These are phyloP conservation scores for Breynia disticha DNA, from an alignment of 441 rosid species.

Conservation along the genomic window DNA sequence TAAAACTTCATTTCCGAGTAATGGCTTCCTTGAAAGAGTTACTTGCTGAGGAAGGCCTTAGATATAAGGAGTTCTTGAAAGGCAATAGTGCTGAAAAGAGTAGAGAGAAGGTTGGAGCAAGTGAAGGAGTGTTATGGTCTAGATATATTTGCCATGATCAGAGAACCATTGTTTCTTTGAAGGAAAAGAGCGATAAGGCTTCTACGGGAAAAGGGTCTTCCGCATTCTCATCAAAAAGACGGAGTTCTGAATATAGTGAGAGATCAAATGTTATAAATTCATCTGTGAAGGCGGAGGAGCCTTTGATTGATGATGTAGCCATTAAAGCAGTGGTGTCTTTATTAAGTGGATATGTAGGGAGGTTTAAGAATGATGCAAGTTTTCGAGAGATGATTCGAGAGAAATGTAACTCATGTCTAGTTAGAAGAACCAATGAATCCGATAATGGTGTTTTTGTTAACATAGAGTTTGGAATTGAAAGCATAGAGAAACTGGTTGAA, in stretches of 20 bases:
- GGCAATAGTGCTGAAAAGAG: conserved; percentile 2
- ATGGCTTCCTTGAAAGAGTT: conserved; percentile 40
- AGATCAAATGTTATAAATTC: conserved; percentile 11
- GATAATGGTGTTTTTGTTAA: conserved; percentile 23
- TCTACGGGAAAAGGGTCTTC: conserved; percentile 17
- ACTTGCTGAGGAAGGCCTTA: conserved; percentile 37
- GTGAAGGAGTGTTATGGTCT: conserved; percentile 18
- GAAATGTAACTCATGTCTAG: conserved; percentile 32
- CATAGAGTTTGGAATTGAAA: conserved; percentile 32
- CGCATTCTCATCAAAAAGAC: conserved; percentile 20
- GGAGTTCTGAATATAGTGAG: conserved; percentile 16
- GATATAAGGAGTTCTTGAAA: conserved; percentile 8
- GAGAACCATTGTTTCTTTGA: conserved; percentile 14
- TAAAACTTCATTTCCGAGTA: not conserved
- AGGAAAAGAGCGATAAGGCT: conserved; percentile 11
- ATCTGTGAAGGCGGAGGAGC: conserved; percentile 19
- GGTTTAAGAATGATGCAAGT: conserved; percentile 31
- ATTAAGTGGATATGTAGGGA: conserved; percentile 42
- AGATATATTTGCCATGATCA: conserved; percentile 31
- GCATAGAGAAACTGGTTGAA: conserved; percentile 29
- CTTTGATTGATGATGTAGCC: conserved; percentile 37
- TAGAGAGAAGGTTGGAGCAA: conserved; percentile 3
- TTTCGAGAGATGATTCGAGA: conserved; percentile 29
- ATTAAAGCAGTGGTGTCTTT: conserved; percentile 39
- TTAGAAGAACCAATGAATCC: conserved; percentile 13